Percentiles rank a stretch among this genome's conserved stretches.
Conservation (phyloP, 2,329 filamentous ascomycete species). For the Esteya vermicola region DNA sequence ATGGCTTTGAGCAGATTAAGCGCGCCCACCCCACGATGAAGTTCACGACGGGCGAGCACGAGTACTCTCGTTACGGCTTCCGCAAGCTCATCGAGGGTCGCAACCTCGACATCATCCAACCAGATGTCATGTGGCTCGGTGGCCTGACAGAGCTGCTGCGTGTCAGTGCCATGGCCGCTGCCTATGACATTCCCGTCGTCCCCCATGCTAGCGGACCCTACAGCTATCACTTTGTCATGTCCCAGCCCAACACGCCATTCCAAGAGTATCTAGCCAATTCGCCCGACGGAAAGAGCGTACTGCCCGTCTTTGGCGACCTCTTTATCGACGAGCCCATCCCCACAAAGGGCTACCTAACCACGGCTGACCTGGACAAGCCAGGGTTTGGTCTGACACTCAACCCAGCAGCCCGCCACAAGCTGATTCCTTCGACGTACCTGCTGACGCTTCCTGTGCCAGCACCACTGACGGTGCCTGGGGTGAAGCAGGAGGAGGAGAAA, state of each 20-base stretch:
- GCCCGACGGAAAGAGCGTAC: constrained; percentile 73
- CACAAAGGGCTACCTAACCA: constrained; percentile 64
- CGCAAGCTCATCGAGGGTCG: constrained; percentile 84
- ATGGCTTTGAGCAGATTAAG: constrained; percentile 83
- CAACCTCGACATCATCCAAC: constrained; percentile 87
- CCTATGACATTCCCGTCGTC: constrained; percentile 88
- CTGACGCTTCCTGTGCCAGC: constrained; percentile 50
- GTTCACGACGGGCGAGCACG: constrained; percentile 93
- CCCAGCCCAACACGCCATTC: constrained; percentile 85
- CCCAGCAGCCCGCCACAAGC: constrained; percentile 51
- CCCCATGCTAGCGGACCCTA: constrained; percentile 92
- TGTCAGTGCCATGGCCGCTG: constrained; percentile 75
- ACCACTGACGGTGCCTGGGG: constrained; percentile 21
- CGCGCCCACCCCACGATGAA: constrained; percentile 78
- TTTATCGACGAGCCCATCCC: constrained; percentile 88
- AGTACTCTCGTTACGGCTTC: constrained; percentile 90
- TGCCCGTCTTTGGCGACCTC: constrained; percentile 83
- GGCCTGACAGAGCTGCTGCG: constrained; percentile 86
- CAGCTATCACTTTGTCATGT: constrained; percentile 92
- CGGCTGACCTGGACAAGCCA: constrained; percentile 70
- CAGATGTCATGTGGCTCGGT: constrained; percentile 95
- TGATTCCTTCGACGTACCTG: constrained; percentile 63
- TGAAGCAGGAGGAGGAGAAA: constrained; percentile 11
- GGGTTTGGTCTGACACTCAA: constrained; percentile 85
- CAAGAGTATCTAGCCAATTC: constrained; percentile 94